Evolutionary conservation across 148 eudicot genomes (phyloP).

Genomic region (Fallopia convolvulus): DNA sequence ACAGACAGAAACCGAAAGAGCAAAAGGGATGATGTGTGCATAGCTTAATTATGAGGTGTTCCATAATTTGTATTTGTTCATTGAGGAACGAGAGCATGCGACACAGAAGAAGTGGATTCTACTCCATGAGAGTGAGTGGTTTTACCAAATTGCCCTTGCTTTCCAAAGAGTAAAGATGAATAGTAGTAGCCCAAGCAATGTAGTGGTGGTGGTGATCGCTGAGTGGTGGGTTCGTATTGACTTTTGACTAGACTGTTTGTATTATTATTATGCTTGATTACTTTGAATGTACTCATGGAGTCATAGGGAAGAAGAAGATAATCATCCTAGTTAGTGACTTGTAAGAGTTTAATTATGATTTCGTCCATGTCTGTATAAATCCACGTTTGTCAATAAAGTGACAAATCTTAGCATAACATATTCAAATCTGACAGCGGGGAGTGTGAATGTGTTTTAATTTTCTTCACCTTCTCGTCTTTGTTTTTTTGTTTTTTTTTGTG

Average conservation of each 20-base stretch:
- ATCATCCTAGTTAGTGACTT: not conserved
- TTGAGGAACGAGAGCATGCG: conserved; percentile 2
- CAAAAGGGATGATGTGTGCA: no score
- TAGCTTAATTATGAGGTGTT: not conserved
- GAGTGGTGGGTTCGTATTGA: not conserved
- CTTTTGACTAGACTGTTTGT: not conserved
- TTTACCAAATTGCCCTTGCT: conserved; percentile 8
- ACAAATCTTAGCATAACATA: not conserved
- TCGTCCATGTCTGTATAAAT: no score
- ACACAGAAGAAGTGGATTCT: not conserved
- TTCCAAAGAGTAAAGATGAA: not conserved
- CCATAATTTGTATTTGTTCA: not conserved
- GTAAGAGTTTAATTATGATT: no score
- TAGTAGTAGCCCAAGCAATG: not conserved
- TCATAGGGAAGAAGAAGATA: not conserved
- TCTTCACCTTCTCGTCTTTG: no score
- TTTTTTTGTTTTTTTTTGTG: no score
- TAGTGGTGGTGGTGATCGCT: not conserved
- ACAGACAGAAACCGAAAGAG: not conserved
- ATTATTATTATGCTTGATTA: not conserved
- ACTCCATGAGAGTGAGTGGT: not conserved
- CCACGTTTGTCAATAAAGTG: no score
- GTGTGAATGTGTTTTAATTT: no score
- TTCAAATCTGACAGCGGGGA: no score
- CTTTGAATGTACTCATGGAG: not conserved